phyloP scores from a whole-genome alignment of 805 yeast genomes.

The Wickerhamiella vanderwaltii region DNA sequence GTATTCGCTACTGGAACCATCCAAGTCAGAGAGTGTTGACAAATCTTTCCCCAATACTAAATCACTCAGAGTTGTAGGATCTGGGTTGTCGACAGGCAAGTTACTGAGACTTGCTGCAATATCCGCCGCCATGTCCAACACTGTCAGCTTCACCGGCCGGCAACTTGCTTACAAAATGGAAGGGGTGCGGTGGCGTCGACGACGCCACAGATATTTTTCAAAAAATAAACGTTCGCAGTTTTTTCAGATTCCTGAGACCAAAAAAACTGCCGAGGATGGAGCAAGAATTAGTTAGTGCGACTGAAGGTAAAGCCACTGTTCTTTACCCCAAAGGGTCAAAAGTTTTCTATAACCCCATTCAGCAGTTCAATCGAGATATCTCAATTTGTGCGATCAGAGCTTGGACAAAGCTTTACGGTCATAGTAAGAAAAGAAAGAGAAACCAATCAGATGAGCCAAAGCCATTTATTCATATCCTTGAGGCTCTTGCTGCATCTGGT shows the following conservation, averaged over 20 bases:
- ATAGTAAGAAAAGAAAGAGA: constrained; percentile 15
- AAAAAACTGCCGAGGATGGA: too few relatives aligned
- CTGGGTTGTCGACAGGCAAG: constrained; percentile 6
- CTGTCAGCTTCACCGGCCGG: too few relatives aligned
- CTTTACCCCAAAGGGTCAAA: constrained; percentile 67
- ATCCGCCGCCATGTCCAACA: too few relatives aligned
- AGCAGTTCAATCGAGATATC: constrained; percentile 89
- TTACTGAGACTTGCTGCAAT: constrained; percentile 8
- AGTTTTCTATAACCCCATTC: constrained; percentile 93
- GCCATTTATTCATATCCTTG: constrained; percentile 59
- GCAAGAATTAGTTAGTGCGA: constrained; percentile 19
- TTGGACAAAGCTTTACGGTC: constrained; percentile 53
- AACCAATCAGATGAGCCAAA: constrained; percentile 14
- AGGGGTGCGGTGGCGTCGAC: too few relatives aligned
- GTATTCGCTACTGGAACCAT: not conserved
- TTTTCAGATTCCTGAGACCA: not conserved
- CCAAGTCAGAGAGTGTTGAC: not conserved
- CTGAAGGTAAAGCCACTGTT: constrained; percentile 77
- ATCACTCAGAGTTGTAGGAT: constrained; percentile 3
- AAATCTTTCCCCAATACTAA: too few relatives aligned
- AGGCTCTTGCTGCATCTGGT: constrained; percentile 92
- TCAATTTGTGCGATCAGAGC: constrained; percentile 77
- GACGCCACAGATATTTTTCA: too few relatives aligned
- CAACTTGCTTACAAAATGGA: too few relatives aligned
- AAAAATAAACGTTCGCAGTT: constrained; percentile 1